A percentile compares a stretch with the other conserved stretches of the same genome.
phyloP scores from a whole-genome alignment of 1,284 basidiomycete genomes.

The Rhizoctonia solani region DNA sequence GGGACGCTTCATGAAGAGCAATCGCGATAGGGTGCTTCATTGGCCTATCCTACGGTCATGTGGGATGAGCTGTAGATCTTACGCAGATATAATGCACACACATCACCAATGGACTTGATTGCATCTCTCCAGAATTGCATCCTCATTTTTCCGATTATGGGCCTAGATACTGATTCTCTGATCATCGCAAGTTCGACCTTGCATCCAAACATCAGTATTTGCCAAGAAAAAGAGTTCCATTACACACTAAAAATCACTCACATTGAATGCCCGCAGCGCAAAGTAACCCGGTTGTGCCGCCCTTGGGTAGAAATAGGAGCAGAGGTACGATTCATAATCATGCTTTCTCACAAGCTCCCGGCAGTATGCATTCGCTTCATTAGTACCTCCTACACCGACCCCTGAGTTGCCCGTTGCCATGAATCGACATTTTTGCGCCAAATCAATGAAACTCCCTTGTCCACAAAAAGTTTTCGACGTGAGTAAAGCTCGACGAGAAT shows the following conservation, averaged over 20 bases:
- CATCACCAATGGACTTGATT: conserved; percentile 70
- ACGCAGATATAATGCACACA: conserved; percentile 48
- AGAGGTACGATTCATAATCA: conserved; percentile 81
- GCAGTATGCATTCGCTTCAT: conserved; percentile 55
- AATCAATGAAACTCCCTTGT: no score
- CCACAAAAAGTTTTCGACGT: no score
- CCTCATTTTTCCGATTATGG: conserved; percentile 82
- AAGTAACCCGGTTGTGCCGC: conserved; percentile 70
- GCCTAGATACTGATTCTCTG: conserved; percentile 77
- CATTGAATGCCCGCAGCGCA: conserved; percentile 86
- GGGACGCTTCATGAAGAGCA: conserved; percentile 66
- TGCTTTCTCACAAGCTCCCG: conserved; percentile 68
- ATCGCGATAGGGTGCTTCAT: conserved; percentile 84
- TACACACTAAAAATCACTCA: conserved; percentile 52
- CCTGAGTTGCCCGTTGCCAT: conserved; percentile 11
- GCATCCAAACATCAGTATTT: no score
- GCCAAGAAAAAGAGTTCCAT: neutral
- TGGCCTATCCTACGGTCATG: conserved; percentile 61
- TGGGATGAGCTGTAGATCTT: conserved; percentile 38
- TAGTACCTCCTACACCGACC: conserved; percentile 6
- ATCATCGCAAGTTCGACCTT: conserved; percentile 84
- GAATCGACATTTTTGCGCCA: no score
- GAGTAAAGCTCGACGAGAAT: no score
- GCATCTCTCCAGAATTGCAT: conserved; percentile 94
- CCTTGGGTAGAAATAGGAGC: conserved; percentile 76